These are phyloP conservation scores for Xylaria curta DNA, from an alignment of 495 filamentous ascomycete genomes.

Conservation along the genomic window DNA sequence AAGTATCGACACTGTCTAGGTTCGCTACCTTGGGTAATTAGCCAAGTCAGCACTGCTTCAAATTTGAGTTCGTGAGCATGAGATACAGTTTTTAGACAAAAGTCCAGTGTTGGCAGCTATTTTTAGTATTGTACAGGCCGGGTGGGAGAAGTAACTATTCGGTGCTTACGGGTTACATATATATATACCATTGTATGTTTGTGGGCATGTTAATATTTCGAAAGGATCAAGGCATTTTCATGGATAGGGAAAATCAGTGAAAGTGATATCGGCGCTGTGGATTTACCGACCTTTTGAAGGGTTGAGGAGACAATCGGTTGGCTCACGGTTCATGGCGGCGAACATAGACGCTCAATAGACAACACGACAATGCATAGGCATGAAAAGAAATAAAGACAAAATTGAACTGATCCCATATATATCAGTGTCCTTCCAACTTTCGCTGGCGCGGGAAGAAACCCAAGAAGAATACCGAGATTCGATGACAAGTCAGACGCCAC, in stretches of 20 bases:
- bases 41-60: constrained; percentile 8
- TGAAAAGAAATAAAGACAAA: constrained; percentile 27
- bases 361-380: constrained; percentile 24
- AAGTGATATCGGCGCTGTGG: constrained; percentile 29
- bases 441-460: background rate
- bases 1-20: background rate
- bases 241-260: constrained; percentile 29
- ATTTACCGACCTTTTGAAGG: constrained; percentile 19
- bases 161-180: constrained; percentile 22
- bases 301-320: constrained; percentile 18
- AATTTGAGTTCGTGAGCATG: background rate
- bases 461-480: background rate
- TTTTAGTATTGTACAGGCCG: constrained; percentile 20
- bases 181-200: constrained; percentile 31
- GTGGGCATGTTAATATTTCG: constrained; percentile 28
- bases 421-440: background rate
- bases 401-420: constrained; percentile 8
- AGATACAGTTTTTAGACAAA: constrained; percentile 11
- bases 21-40: background rate
- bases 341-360: constrained; percentile 31
- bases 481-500: constrained; percentile 6
- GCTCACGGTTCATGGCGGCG: constrained; percentile 18
- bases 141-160: constrained; percentile 14
- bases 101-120: constrained; percentile 13
- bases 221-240: constrained; percentile 30